phyloP scores from a whole-genome alignment of 106 monocot species.

The Gastrodia elata region DNA sequence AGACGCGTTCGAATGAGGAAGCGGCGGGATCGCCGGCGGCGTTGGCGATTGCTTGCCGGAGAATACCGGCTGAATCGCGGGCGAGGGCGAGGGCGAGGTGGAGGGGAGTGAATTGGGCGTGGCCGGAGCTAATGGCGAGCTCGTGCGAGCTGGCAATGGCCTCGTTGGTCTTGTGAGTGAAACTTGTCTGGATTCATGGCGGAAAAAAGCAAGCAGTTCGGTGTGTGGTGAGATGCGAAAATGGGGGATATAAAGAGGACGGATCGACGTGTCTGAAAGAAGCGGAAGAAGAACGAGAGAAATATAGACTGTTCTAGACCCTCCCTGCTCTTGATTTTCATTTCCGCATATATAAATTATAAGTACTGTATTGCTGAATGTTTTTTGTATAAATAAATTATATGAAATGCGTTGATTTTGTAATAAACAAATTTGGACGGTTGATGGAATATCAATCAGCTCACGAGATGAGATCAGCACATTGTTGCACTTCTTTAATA shows the following conservation, averaged over 20 bases:
- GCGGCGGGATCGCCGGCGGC: conserved; percentile 13
- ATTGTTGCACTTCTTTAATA: too few species aligned
- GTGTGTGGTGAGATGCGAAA: neutral
- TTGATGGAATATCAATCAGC: too few species aligned
- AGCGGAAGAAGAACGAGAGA: conserved; percentile 9
- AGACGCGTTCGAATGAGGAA: conserved; percentile 34
- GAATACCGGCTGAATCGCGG: conserved; percentile 25
- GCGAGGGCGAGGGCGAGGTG: conserved; percentile 35
- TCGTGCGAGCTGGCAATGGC: conserved; percentile 38
- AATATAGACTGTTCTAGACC: conserved; percentile 12
- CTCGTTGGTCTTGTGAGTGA: conserved; percentile 67
- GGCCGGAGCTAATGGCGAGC: conserved; percentile 34
- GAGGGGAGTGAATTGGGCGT: conserved; percentile 47
- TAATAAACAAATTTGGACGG: too few species aligned
- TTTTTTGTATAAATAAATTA: too few species aligned
- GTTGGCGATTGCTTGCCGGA: conserved; percentile 29
- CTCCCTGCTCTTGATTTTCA: too few species aligned
- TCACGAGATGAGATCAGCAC: too few species aligned
- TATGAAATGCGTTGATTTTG: too few species aligned
- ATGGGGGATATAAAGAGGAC: neutral
- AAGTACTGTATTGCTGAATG: too few species aligned
- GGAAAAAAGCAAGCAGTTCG: neutral
- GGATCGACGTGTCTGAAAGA: too few species aligned
- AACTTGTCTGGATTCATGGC: conserved; percentile 53
- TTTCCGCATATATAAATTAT: too few species aligned